These are phyloP conservation scores for Collybiopsis luxurians DNA, from an alignment of 768 basidiomycete species.

Conservation along the genomic window DNA sequence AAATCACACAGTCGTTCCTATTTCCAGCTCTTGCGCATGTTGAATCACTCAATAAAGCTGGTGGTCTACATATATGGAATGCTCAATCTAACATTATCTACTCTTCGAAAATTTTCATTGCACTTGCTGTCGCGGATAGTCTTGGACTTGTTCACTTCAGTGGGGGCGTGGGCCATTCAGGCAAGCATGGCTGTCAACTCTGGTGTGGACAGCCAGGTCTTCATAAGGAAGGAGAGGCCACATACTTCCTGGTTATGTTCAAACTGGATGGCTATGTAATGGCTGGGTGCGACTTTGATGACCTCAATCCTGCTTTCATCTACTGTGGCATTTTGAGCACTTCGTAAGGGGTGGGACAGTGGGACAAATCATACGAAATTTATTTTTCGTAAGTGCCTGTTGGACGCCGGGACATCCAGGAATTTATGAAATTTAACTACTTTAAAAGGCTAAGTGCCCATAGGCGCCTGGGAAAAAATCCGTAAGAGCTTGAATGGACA, in stretches of 20 bases:
- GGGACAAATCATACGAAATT: no score
- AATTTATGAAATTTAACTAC: no score
- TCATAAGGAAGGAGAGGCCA: slow-evolving; percentile 11
- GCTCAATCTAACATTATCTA: slow-evolving; percentile 2
- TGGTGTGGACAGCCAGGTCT: slow-evolving; percentile 18
- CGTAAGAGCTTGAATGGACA: no score
- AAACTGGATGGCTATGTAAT: slow-evolving; percentile 18
- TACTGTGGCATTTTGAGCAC: no score
- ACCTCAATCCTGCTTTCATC: slow-evolving; percentile 11
- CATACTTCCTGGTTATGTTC: slow-evolving; percentile 21
- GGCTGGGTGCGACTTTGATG: slow-evolving; percentile 18
- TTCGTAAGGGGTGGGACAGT: no score
- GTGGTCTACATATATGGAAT: slow-evolving; percentile 22
- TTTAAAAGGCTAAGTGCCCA: no score
- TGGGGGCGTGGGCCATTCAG: slow-evolving; percentile 24
- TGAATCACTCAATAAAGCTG: slow-evolving; percentile 12
- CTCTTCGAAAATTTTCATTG: slow-evolving; percentile 14
- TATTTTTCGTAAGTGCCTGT: no score
- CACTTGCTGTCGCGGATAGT: slow-evolving; percentile 21
- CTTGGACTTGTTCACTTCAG: slow-evolving; percentile 21
- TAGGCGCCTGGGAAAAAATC: no score
- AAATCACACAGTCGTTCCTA: slow-evolving; percentile 26
- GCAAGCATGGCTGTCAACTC: slow-evolving; percentile 16
- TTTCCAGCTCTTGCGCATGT: slow-evolving; percentile 30
- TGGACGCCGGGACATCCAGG: no score